These are phyloP conservation scores for Rhodomyrtus psidioides DNA, from an alignment of 441 rosid genomes.

Conservation along the genomic window DNA sequence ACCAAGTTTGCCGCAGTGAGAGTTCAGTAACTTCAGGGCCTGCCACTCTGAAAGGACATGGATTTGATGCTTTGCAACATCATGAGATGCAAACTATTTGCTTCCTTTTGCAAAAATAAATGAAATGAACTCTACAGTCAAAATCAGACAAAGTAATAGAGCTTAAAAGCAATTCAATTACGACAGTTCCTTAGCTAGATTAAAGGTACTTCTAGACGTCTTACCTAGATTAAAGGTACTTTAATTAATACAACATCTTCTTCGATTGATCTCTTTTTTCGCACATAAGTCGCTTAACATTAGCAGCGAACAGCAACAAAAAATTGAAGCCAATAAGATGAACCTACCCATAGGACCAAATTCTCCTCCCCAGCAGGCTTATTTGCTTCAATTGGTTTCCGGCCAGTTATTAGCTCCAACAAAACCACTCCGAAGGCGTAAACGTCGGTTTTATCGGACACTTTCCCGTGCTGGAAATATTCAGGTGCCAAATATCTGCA, in stretches of 20 bases:
- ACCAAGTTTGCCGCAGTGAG: background rate
- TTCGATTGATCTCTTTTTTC: background rate
- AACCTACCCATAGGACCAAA: constrained; percentile 85
- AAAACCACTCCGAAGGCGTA: constrained; percentile 96
- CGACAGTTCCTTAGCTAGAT: background rate
- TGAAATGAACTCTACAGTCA: background rate
- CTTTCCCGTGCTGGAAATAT: constrained; percentile 95
- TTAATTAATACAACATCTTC: background rate
- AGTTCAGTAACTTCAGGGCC: background rate
- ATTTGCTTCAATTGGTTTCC: constrained; percentile 82
- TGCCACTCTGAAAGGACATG: background rate
- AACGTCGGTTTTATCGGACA: constrained; percentile 91
- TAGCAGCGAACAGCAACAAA: background rate
- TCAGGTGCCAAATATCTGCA: constrained; percentile 92
- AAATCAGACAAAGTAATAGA: background rate
- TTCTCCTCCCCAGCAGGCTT: constrained; percentile 86
- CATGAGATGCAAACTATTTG: background rate
- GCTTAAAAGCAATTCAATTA: background rate
- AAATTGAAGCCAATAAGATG: background rate
- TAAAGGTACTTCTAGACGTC: background rate
- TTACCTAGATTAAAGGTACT: background rate
- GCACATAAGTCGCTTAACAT: background rate
- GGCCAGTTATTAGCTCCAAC: constrained; percentile 79
- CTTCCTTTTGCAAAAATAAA: background rate
- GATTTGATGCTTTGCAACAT: background rate